Base-by-base conservation (phyloP, 192 early-diverging fungal species). In the Allomyces macrogynus region DNA sequence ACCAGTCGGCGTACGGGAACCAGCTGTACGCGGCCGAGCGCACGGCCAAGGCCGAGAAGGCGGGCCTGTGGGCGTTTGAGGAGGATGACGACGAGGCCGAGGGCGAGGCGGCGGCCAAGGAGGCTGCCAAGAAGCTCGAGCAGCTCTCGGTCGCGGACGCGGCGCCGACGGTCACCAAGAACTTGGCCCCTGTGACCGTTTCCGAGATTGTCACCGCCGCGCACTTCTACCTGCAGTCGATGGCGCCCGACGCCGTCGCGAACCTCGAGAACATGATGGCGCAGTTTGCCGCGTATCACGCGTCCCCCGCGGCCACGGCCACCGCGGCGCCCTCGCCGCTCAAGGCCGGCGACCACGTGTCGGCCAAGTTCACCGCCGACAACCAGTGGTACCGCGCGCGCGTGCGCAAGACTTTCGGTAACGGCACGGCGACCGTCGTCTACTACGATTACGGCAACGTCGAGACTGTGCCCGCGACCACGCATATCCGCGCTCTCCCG, bases 391-490 rank as follows among this genome's bases (percentile, higher is more conserved):
- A 93, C 69, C 87, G 95, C 44, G 95, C 91, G 40, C 84, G 85
- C 67, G 79, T 99, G 20, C 74, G 77, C 43, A 81, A 80, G 63
- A 73, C 80, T 20, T 71, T 86, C 43, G 14, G 69, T 72, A 61
- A 72, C 74, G 80, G 81, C 70, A 68, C 74, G n/a, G 85, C 78
- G 63, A 77, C 87, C 43, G 87, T 99, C 3, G 66, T 82, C 8
- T 99, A 95, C 72, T 74, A 95, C 61, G 95, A 99, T 76, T 96
- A 90, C 77, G 95, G 95, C 61, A 99, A 99, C 76, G 75, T 76
- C 4, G 93, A 99, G 69, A 75, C 79, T 3, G 64, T 99, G 26
- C 75, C 86, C 3, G 65, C 77, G 24, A 78, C 83, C 27, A 82
- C 86, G 10, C 32, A 40, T 8, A 63, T 93, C 24, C 85, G 88